Conservation (phyloP, 495 filamentous ascomycete species). For the Barbatosphaeria neglecta region DNA sequence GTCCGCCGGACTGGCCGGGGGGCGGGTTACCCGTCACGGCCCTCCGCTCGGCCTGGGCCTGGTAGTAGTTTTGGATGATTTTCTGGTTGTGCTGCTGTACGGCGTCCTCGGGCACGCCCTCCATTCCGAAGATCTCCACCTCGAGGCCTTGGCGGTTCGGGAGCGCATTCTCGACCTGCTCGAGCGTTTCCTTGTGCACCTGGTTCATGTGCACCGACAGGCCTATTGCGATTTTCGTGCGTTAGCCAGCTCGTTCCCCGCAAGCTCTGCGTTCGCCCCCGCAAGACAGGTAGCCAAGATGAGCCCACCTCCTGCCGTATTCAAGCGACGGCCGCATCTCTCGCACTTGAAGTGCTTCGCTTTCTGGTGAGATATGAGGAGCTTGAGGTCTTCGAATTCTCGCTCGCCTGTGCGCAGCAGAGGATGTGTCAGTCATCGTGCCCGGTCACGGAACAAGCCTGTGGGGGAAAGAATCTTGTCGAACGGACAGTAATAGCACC, state of each 20-base stretch:
- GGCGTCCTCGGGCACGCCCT: constrained; percentile 85
- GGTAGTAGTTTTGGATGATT: constrained; percentile 70
- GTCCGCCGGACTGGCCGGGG: constrained; percentile 37
- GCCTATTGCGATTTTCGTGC: constrained; percentile 39
- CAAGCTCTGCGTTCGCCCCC: no score
- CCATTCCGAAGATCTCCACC: constrained; percentile 96
- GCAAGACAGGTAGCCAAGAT: neutral
- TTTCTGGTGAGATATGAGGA: constrained; percentile 92
- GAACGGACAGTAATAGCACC: constrained; percentile 87
- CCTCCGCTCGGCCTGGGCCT: constrained; percentile 71
- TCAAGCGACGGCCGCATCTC: constrained; percentile 71
- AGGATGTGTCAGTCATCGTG: constrained; percentile 13
- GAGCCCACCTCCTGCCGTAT: constrained; percentile 81
- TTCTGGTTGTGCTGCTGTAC: constrained; percentile 71
- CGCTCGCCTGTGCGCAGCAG: constrained; percentile 54
- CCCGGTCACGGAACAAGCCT: neutral
- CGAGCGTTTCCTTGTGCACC: constrained; percentile 87
- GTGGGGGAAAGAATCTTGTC: no score
- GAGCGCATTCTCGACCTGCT: constrained; percentile 80
- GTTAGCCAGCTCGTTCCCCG: constrained; percentile 10
- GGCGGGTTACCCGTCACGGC: constrained; percentile 76
- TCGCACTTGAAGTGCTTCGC: constrained; percentile 98
- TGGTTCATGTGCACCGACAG: constrained; percentile 95
- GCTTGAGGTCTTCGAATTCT: constrained; percentile 94
- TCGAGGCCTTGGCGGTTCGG: constrained; percentile 72